A percentile compares a stretch with the other conserved stretches of the same genome.
Evolutionary conservation across 116 monocot genomes (phyloP).

Genomic region (Zostera marina): DNA sequence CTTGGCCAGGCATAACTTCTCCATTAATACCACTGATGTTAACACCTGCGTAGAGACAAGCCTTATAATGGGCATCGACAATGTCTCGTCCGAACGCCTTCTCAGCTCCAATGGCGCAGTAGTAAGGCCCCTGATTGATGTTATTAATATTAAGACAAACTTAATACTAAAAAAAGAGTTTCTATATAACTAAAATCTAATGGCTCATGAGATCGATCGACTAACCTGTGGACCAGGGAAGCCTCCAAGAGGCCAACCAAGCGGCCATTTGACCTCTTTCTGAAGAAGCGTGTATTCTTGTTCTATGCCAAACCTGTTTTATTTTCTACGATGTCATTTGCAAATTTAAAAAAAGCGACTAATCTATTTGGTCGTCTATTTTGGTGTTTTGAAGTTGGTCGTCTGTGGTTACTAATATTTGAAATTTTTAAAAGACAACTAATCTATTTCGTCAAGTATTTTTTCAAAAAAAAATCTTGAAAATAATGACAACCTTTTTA

Average conservation of each 20-base stretch:
- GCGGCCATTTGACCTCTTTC: conserved; percentile 85
- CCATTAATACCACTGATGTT: conserved; percentile 90
- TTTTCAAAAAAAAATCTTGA: too few relatives aligned
- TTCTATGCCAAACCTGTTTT: conserved; percentile 70
- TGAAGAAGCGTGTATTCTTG: conserved; percentile 93
- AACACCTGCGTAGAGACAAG: conserved; percentile 72
- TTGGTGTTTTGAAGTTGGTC: too few relatives aligned
- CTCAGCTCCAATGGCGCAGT: conserved; percentile 63
- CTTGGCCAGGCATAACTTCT: conserved; percentile 98
- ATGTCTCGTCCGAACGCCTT: conserved; percentile 80
- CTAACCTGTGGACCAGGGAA: conserved; percentile 82
- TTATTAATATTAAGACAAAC: neutral
- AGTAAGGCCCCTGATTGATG: conserved; percentile 63
- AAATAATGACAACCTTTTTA: too few relatives aligned
- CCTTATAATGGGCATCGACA: conserved; percentile 90
- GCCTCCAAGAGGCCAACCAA: conserved; percentile 90
- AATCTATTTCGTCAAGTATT: too few relatives aligned
- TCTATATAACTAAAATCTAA: too few relatives aligned
- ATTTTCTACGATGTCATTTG: neutral
- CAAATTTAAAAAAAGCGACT: too few relatives aligned
- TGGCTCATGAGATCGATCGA: too few relatives aligned
- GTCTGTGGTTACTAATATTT: too few relatives aligned
- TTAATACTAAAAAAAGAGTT: neutral
- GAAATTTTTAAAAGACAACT: too few relatives aligned
- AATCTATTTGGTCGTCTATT: too few relatives aligned